phyloP scores from a whole-genome alignment of 306 rosid species.

The Fagus crenata region DNA sequence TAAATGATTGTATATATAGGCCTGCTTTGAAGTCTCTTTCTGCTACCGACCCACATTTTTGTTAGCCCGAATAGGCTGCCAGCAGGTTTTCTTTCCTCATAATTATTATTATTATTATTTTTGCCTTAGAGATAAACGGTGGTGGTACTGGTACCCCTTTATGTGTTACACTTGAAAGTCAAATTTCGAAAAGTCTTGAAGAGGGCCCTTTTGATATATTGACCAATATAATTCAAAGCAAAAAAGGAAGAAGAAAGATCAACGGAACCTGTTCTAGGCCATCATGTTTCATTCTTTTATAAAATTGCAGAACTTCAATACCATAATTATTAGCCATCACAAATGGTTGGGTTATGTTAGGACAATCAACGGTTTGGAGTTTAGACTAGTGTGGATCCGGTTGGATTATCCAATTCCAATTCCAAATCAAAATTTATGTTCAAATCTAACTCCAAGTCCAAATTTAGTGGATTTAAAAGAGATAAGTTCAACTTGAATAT shows the following conservation, averaged over 20 bases:
- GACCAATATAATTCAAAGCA: slow-evolving; percentile 4
- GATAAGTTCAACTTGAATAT: too few relatives aligned
- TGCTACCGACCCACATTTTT: slow-evolving; percentile 44
- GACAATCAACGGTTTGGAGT: background rate
- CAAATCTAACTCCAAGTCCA: too few relatives aligned
- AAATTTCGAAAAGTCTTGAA: slow-evolving; percentile 30
- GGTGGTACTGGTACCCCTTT: background rate
- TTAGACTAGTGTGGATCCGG: background rate
- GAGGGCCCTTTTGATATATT: slow-evolving; percentile 17
- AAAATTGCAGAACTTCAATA: background rate
- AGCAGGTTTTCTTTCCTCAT: background rate
- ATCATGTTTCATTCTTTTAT: background rate
- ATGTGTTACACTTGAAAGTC: slow-evolving; percentile 33
- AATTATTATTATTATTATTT: background rate
- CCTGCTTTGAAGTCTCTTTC: slow-evolving; percentile 31
- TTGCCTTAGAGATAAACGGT: background rate
- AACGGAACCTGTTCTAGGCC: background rate
- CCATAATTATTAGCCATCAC: background rate
- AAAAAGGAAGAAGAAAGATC: background rate
- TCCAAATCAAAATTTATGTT: background rate
- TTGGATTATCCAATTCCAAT: background rate
- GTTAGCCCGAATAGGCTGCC: slow-evolving; percentile 35
- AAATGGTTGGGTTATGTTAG: background rate
- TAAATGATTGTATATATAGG: slow-evolving; percentile 29
- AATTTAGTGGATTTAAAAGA: too few relatives aligned